Base-by-base conservation (phyloP, 768 basidiomycete genomes). In the Postia placenta region DNA sequence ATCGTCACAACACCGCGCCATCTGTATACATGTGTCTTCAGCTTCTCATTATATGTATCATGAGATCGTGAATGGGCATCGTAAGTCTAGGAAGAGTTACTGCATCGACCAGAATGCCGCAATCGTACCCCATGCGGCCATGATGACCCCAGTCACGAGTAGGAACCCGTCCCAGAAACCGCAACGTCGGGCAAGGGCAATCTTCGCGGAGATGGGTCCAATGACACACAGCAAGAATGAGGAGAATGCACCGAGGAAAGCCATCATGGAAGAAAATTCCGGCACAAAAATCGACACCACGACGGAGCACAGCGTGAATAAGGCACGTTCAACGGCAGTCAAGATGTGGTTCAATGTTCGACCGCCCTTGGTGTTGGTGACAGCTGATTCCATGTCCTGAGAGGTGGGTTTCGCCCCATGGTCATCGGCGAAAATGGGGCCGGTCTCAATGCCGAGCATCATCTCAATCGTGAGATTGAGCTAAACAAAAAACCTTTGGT, bases 221-320 rank as follows among this genome's bases (percentile, higher is more conserved):
- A 79, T 73, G 41, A 77, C 72, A 54, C 78, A 79, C 24, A 80
- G 67, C 49, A 72, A 48, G 53, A 80, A 81, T 0, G 91, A 87
- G 28, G 85, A 83, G 64, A 92, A 91, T n/a, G 89, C 84, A 2
- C 94, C 94, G 45, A 97, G 70, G 64, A 96, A 88, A 1, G 91
- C 88, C 87, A 93, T 92, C 65, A 85, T 71, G 4, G 81, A 74
- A 54, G 83, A 81, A 66, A 94, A 94, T 47, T 87, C 78, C 4
- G 92, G 92, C 19, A 93, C 64, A 45, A 78, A 62, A 49, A 92
- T 84, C 17, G 92, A 91, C 22, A 85, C 79, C 26, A 66, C 62
- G 11, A 90, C 82, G 20, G 85, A 77, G 27, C 83, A 58, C 9
- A 74, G 55, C 0, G 85, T 79, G 38, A 92, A 64, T 45, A 69